A percentile compares a stretch with the other conserved stretches of the same genome.
These are phyloP conservation scores for Hibiscus syriacus DNA, from an alignment of 345 rosid genomes.

Conservation along the genomic window DNA sequence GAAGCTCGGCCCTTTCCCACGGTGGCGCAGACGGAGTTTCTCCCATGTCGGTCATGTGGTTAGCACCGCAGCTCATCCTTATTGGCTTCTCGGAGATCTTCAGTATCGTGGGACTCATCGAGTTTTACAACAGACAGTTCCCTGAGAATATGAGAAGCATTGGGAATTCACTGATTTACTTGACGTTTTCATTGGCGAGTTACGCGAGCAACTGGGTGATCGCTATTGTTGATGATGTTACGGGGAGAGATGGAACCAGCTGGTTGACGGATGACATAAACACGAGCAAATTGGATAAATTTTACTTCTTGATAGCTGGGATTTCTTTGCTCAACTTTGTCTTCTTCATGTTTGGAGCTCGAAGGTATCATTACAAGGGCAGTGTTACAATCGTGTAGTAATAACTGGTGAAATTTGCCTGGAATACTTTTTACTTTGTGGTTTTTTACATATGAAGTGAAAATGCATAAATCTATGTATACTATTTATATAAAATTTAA, in stretches of 20 bases:
- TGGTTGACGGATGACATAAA: slow-evolving; percentile 31
- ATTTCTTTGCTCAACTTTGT: slow-evolving; percentile 21
- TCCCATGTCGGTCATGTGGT: slow-evolving; percentile 34
- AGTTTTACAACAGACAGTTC: slow-evolving; percentile 36
- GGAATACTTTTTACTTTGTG: no score
- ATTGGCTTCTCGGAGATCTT: slow-evolving; percentile 31
- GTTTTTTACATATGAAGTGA: no score
- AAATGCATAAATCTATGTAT: no score
- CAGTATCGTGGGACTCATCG: slow-evolving; percentile 22
- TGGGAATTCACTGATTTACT: slow-evolving; percentile 19
- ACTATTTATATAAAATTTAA: no score
- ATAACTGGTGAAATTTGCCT: no score
- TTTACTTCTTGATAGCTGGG: slow-evolving; percentile 27
- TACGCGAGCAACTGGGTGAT: slow-evolving; percentile 15
- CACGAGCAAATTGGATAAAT: slow-evolving; percentile 28
- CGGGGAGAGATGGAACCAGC: not conserved
- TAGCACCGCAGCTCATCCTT: slow-evolving; percentile 26
- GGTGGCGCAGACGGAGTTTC: slow-evolving; percentile 10
- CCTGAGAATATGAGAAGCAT: slow-evolving; percentile 39
- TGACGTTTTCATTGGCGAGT: slow-evolving; percentile 14
- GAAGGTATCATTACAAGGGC: slow-evolving; percentile 21
- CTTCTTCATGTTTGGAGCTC: slow-evolving; percentile 21
- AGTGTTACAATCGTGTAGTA: not conserved
- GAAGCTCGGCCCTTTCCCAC: slow-evolving; percentile 13
- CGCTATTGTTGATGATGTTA: slow-evolving; percentile 13